Evolutionary conservation across 176 grass and related monocot species (phyloP), one percentile per base, ranked within the genome.

Genomic region (Cenchrus fungigraminus): DNA sequence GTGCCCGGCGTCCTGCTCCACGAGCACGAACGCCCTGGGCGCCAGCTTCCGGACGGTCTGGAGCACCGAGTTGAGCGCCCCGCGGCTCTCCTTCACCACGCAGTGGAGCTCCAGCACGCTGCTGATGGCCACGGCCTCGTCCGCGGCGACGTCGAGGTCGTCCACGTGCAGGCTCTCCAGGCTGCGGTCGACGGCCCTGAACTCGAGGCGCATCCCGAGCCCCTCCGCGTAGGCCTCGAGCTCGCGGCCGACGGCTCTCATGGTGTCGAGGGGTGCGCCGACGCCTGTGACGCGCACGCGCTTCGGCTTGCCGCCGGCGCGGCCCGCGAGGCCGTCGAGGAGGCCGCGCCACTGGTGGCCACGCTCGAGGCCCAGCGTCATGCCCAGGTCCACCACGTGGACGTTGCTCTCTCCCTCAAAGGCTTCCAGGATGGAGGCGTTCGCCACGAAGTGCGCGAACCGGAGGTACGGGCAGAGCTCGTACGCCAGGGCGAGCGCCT

Each of bases 71-170:
- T 94, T 94, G 28, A 94, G 89, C 12, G 92, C 87, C 17, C 87
- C 92, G 2, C 89, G 87, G 89, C 87, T 94, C 87, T 94, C 92
- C 87, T 94, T 94, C 61, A 94, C 92, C 37, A 94, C 89, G 68
- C 78, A 80, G 77, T 94, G 92, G 37, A 94, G 87, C 87, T 94
- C 87, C 44, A 94, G 81, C 6, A 94, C 31, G 89, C 89, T 94
- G 82, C 45, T 94, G 68, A 94, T 74, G 40, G 79, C 84, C 10
- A 94, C 65, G 6, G 82, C 85, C 87, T 94, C 92, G 51, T 53
- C 81, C 12, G 63, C 55, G 9, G 25, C 84, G 5, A 89, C 8
- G 73, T 31, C 55, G 67, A 94, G 78, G 73, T 94, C 87, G 37
- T 85, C 87, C 5, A 60, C 10, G 53, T 77, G 52, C 40, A 94